phyloP scores from a whole-genome alignment of 2,329 filamentous ascomycete species.

The Curvularia verruculosa region DNA sequence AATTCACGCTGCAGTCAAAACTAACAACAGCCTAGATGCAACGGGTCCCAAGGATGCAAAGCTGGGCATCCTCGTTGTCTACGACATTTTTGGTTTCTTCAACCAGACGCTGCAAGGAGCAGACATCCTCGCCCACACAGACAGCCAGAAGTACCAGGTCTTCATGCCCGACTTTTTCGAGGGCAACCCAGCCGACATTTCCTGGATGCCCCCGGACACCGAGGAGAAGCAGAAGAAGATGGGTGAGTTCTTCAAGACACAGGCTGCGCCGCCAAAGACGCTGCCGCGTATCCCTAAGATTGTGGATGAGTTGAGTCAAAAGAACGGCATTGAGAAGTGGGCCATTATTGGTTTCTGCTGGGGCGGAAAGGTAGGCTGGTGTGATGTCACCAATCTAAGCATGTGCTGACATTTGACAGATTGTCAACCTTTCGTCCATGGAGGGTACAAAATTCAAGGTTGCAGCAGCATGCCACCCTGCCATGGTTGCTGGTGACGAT shows the following conservation, averaged over 20 bases:
- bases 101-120: constrained; percentile 67
- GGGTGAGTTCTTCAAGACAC: constrained; percentile 63
- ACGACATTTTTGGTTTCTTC: constrained; percentile 70
- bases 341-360: constrained; percentile 67
- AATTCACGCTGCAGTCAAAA: background rate
- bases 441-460: constrained; percentile 62
- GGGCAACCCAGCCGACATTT: constrained; percentile 70
- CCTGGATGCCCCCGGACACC: constrained; percentile 65
- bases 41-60: constrained; percentile 63
- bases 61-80: constrained; percentile 64
- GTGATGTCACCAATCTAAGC: background rate
- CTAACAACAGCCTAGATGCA: constrained; percentile 50
- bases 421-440: constrained; percentile 61
- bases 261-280: constrained; percentile 64
- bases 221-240: constrained; percentile 66
- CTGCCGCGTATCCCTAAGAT: constrained; percentile 62
- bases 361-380: constrained; percentile 57
- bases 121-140: constrained; percentile 64
- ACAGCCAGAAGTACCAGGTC: constrained; percentile 76
- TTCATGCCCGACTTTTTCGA: constrained; percentile 94
- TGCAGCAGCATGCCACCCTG: constrained; percentile 63
- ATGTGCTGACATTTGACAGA: constrained; percentile 46
- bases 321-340: constrained; percentile 60
- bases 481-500: constrained; percentile 66
- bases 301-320: constrained; percentile 59